Evolutionary conservation across 2,329 filamentous ascomycete species (phyloP).

Genomic region (Xylariales sp.): DNA sequence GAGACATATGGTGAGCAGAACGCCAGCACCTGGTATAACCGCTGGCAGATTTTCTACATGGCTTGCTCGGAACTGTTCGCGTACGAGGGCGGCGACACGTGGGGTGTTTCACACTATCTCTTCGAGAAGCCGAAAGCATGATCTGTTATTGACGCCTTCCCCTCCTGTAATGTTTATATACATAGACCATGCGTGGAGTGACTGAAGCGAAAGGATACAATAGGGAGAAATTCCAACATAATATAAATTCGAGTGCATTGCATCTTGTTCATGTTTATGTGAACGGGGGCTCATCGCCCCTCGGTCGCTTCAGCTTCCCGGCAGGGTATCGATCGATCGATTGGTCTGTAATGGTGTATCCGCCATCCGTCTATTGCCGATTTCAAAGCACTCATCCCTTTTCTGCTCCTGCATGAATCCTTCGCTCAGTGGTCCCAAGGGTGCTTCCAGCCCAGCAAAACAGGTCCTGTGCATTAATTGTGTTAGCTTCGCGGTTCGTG

Average conservation of each 20-base stretch:
- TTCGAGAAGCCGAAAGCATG: constrained; percentile 51
- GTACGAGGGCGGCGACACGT: constrained; percentile 60
- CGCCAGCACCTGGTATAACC: constrained; percentile 59
- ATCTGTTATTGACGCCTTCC: constrained; percentile 7
- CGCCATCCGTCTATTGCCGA: too few species aligned
- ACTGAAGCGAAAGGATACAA: too few species aligned
- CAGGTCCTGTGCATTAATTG: constrained; percentile 49
- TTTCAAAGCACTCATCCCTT: too few species aligned
- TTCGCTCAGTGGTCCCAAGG: constrained; percentile 82
- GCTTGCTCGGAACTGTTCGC: constrained; percentile 67
- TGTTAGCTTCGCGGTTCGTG: background rate
- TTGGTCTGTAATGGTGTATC: too few species aligned
- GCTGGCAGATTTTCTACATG: constrained; percentile 71
- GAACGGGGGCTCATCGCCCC: too few species aligned
- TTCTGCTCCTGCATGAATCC: too few species aligned
- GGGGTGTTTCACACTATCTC: constrained; percentile 64
- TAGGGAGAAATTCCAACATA: too few species aligned
- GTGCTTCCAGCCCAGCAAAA: constrained; percentile 88
- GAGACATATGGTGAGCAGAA: constrained; percentile 62
- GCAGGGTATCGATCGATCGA: too few species aligned
- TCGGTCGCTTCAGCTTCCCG: too few species aligned
- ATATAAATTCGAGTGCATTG: too few species aligned
- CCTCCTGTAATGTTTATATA: background rate
- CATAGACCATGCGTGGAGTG: constrained; percentile 5
- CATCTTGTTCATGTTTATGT: too few species aligned